Conservation (phyloP, 2,329 filamentous ascomycete genomes). For the Fusarium dimerum region DNA sequence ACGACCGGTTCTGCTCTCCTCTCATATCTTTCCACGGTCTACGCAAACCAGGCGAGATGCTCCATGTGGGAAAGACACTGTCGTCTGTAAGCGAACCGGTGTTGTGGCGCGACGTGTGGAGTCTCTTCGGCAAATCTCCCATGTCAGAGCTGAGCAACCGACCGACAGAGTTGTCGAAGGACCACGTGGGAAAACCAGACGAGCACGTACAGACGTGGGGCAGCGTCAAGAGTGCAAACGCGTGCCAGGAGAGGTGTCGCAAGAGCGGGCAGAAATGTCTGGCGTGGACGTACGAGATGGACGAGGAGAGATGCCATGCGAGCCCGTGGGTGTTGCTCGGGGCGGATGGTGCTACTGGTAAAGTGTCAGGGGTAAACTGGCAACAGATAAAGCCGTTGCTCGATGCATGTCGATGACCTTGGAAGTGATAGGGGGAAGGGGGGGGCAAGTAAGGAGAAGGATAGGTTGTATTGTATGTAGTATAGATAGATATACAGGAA, state of each 20-base stretch:
- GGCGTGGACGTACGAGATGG: slow-evolving; percentile 52
- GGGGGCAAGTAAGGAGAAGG: too few species aligned
- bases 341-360: slow-evolving; percentile 23
- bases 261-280: slow-evolving; percentile 43
- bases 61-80: slow-evolving; percentile 44
- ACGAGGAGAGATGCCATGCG: slow-evolving; percentile 41
- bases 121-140: slow-evolving; percentile 46
- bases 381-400: slow-evolving; percentile 29
- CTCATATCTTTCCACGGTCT: slow-evolving; percentile 56
- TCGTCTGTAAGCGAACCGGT: slow-evolving; percentile 41
- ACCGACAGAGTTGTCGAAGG: slow-evolving; percentile 41
- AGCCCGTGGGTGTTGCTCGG: slow-evolving; percentile 55
- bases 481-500: too few species aligned
- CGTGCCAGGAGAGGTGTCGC: slow-evolving; percentile 46
- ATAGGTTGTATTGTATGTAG: too few species aligned
- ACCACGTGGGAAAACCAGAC: slow-evolving; percentile 54
- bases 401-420: slow-evolving; percentile 26
- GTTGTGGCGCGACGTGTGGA: slow-evolving; percentile 53
- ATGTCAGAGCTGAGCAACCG: slow-evolving; percentile 39
- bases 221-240: slow-evolving; percentile 40
- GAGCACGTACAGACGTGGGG: slow-evolving; percentile 42
- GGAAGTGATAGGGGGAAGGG: too few species aligned
- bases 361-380: slow-evolving; percentile 37
- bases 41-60: slow-evolving; percentile 47
- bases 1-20: slow-evolving; percentile 55